These are phyloP conservation scores for Peronospora tabacina DNA, from an alignment of 352 stramenopile species.

Conservation along the genomic window DNA sequence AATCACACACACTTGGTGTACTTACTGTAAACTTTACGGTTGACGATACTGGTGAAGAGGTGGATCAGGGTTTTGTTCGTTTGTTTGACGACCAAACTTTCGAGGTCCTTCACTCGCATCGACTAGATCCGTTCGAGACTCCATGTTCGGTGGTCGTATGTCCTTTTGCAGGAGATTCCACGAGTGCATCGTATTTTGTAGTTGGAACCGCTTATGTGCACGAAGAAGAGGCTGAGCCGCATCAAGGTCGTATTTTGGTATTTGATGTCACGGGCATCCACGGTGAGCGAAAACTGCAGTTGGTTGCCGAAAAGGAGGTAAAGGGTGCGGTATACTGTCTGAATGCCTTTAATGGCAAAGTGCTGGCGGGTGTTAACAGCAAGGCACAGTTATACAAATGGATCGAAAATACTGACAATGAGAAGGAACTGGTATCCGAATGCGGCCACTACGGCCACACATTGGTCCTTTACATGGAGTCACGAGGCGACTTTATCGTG, in stretches of 20 bases:
- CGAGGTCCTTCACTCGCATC: constrained; percentile 84
- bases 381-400: constrained; percentile 92
- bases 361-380: constrained; percentile 91
- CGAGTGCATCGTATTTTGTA: constrained; percentile 71
- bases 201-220: constrained; percentile 89
- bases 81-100: constrained; percentile 97
- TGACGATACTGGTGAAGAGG: constrained; percentile 77
- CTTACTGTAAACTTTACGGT: constrained; percentile 75
- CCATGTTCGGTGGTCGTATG: constrained; percentile 79
- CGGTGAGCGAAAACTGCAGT: constrained; percentile 76
- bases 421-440: constrained; percentile 88
- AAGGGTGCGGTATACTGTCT: constrained; percentile 94
- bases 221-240: constrained; percentile 93
- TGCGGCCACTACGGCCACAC: constrained; percentile 94
- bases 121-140: constrained; percentile 84
- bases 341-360: constrained; percentile 91
- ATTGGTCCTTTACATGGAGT: constrained; percentile 92
- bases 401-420: constrained; percentile 82
- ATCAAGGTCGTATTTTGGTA: constrained; percentile 91
- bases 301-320: constrained; percentile 90
- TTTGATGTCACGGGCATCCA: constrained; percentile 82
- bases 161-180: constrained; percentile 70
- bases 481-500: constrained; percentile 91
- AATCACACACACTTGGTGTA: constrained; percentile 79
- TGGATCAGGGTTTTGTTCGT: constrained; percentile 87